A percentile compares a stretch with the other conserved stretches of the same genome.
phyloP scores from a whole-genome alignment of 2,329 filamentous ascomycete species.

The Colletotrichum salicis region DNA sequence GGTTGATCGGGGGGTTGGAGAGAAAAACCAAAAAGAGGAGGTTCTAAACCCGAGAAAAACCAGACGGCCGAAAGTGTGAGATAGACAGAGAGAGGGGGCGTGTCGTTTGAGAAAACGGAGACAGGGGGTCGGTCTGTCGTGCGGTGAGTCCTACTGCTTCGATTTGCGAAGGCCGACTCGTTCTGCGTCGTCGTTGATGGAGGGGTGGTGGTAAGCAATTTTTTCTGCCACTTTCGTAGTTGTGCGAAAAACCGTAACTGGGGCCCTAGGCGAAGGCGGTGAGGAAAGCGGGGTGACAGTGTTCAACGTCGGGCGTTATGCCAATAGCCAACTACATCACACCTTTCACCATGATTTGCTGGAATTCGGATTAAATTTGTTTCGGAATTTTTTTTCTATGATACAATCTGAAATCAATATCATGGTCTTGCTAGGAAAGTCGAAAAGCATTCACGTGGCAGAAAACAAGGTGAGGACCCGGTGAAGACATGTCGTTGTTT shows the following conservation, averaged over 20 bases:
- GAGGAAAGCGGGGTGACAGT: not conserved
- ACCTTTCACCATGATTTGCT: not conserved
- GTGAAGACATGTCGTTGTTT: not conserved
- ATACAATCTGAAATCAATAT: not conserved
- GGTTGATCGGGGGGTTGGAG: constrained; percentile 26
- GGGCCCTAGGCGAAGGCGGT: constrained; percentile 55
- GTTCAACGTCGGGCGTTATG: not conserved
- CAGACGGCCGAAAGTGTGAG: constrained; percentile 32
- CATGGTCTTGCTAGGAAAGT: not conserved
- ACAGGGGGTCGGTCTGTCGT: constrained; percentile 35
- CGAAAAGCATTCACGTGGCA: not conserved
- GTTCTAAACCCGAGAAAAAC: constrained; percentile 32
- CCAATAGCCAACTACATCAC: not conserved
- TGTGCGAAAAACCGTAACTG: constrained; percentile 29
- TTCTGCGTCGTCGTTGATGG: constrained; percentile 23
- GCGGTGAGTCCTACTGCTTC: constrained; percentile 28
- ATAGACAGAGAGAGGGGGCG: constrained; percentile 19
- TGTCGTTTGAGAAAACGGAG: constrained; percentile 33
- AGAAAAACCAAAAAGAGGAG: constrained; percentile 37
- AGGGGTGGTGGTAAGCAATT: constrained; percentile 35
- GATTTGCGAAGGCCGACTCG: constrained; percentile 29
- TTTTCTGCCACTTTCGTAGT: constrained; percentile 30
- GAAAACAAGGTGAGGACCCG: not conserved
- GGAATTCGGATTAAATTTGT: too few species aligned
- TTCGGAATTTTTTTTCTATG: too few species aligned